These are phyloP conservation scores for Albugo candida DNA, from an alignment of 352 stramenopile genomes.

Conservation along the genomic window DNA sequence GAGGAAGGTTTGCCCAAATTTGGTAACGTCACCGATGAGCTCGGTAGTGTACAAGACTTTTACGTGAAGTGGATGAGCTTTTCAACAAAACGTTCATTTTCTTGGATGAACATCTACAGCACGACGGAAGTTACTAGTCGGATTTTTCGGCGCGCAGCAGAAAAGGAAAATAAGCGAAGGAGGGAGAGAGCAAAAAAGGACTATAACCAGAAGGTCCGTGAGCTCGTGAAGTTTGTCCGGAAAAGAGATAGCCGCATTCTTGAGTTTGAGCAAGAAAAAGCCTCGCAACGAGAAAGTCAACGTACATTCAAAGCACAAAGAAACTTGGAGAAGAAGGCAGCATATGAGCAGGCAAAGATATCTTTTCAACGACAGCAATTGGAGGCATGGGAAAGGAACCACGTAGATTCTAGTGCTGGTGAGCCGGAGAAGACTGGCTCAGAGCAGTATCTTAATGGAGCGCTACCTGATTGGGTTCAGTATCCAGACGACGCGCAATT, in stretches of 20 bases:
- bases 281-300: conserved; percentile 20
- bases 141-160: conserved; percentile 57
- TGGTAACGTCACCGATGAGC: conserved; percentile 17
- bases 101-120: conserved; percentile 69
- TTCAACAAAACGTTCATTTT: conserved; percentile 45
- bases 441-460: conserved; percentile 9
- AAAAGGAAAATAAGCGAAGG: conserved; percentile 81
- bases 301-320: conserved; percentile 18
- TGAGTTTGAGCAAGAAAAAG: conserved; percentile 39
- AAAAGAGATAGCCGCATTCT: conserved; percentile 55
- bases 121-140: conserved; percentile 59
- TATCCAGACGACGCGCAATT: conserved; percentile 53
- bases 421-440: not conserved
- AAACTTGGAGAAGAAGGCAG: conserved; percentile 33
- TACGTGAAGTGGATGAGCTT: conserved; percentile 71
- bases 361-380: conserved; percentile 52
- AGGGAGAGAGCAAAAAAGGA: conserved; percentile 53
- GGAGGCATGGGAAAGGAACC: conserved; percentile 26
- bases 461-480: conserved; percentile 22
- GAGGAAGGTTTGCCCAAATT: conserved; percentile 14
- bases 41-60: conserved; percentile 41
- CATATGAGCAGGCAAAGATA: conserved; percentile 31
- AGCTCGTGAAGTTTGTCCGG: conserved; percentile 69
- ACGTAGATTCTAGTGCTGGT: conserved; percentile 10
- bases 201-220: conserved; percentile 56